Evolutionary conservation across 768 basidiomycete genomes (phyloP).

Genomic region (Crucibulum laeve): DNA sequence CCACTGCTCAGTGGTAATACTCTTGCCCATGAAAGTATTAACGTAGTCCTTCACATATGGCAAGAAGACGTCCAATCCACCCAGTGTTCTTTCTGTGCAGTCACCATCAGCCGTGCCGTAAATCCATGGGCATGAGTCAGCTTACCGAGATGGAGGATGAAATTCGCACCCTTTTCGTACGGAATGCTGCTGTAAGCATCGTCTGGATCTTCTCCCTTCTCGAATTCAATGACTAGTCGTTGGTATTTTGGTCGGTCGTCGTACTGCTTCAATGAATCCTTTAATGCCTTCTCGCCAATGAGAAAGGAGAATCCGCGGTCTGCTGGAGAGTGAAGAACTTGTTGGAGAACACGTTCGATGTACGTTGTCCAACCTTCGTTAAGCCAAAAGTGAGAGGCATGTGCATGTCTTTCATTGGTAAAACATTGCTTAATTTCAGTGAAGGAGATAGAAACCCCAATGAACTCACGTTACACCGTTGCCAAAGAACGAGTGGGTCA

Average conservation of each 20-base stretch:
- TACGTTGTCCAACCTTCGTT: slow-evolving; percentile 96
- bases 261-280: slow-evolving; percentile 66
- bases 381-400: slow-evolving; percentile 82
- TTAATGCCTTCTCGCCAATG: slow-evolving; percentile 67
- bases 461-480: slow-evolving; percentile 68
- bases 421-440: background rate
- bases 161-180: slow-evolving; percentile 88
- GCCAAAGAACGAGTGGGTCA: slow-evolving; percentile 90
- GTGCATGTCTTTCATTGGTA: slow-evolving; percentile 44
- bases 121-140: background rate
- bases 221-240: slow-evolving; percentile 72
- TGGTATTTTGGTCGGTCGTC: slow-evolving; percentile 67
- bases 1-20: slow-evolving; percentile 84
- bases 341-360: slow-evolving; percentile 77
- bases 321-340: slow-evolving; percentile 65
- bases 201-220: slow-evolving; percentile 72
- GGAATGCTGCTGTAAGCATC: slow-evolving; percentile 73
- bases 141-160: slow-evolving; percentile 79
- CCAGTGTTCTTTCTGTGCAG: slow-evolving; percentile 59
- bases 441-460: background rate
- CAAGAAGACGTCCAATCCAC: slow-evolving; percentile 80
- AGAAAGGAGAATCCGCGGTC: slow-evolving; percentile 79
- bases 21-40: slow-evolving; percentile 73
- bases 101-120: background rate
- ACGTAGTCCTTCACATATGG: slow-evolving; percentile 86